These are phyloP conservation scores for Monosporascus ibericus DNA, from an alignment of 2,329 filamentous ascomycete genomes.

Conservation along the genomic window DNA sequence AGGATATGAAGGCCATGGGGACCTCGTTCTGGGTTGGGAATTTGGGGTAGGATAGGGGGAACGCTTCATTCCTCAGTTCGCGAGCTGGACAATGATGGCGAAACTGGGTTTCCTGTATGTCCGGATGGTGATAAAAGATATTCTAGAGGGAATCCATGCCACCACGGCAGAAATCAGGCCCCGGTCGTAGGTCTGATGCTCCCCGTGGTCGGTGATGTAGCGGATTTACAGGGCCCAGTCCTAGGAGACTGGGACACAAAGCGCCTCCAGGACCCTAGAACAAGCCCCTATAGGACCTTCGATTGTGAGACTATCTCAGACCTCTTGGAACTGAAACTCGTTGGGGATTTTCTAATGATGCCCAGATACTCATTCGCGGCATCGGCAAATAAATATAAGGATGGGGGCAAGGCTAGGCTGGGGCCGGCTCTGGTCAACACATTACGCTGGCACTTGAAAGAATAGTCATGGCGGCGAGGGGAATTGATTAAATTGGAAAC, in stretches of 20 bases:
- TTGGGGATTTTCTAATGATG: no score
- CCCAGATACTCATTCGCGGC: no score
- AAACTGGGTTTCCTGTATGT: constrained; percentile 1
- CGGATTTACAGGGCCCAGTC: constrained; percentile 12
- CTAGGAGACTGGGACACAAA: constrained; percentile 7
- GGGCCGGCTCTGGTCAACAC: no score
- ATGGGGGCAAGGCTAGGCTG: no score
- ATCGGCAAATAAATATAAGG: no score
- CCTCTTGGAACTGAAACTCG: no score
- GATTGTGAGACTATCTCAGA: no score
- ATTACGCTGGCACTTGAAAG: no score
- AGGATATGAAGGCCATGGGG: constrained; percentile 4
- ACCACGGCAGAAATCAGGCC: constrained; percentile 2
- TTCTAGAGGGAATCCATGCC: constrained; percentile 5
- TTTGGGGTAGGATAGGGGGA: constrained; percentile 17
- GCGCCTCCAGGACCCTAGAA: constrained; percentile 5
- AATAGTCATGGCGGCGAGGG: no score
- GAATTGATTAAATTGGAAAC: no score
- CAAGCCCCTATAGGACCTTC: no score
- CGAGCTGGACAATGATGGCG: constrained; percentile 5
- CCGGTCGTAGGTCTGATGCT: constrained; percentile 5
- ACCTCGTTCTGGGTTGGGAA: constrained; percentile 22
- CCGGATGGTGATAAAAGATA: constrained; percentile 13
- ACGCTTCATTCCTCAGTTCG: constrained; percentile 9
- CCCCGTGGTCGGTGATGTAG: constrained; percentile 10